Evolutionary conservation across 1,139 yeast species (phyloP), one percentile per base, ranked within the genome.

Genomic region (Hyphopichia burtonii): DNA sequence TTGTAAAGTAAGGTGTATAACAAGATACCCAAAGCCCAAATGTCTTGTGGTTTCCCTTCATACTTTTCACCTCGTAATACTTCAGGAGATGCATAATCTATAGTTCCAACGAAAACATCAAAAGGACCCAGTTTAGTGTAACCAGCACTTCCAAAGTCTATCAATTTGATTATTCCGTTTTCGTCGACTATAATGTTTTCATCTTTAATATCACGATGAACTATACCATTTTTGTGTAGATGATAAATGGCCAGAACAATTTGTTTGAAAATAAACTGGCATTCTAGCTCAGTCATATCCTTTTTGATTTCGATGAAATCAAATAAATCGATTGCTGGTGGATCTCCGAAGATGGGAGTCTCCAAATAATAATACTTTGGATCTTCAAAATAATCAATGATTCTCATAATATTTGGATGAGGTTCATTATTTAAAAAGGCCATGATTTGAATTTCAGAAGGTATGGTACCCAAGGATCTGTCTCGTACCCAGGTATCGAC

Each of bases 401-500:
- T 76, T 48, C 87, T 74, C 75, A 90, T 78, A 39, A 91, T 86
- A 59, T 89, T 90, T 7, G 91, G 93, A 61, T 93, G 98, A 1
- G 91, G 93, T 47, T 80, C 80, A 41, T 74, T 69, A 55, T 82
- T 82, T 46, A 93, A 68, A 17, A 83, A 82, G 23, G 93, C 83
- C 89, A 93, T 83, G 38, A 93, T 85, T 60, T 90, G 96, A 53
- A 93, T 93, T 61, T 93, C 99, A 15, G 93, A 83, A 0, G 99
- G 98, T 27, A 93, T 86, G 0, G 96, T 91, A 4, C 99, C 99
- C 34, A 91, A 68, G 48, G 78, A 79, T 18, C 96, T 77, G 61
- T 93, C 98, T 43, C 98, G 73, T 2, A 90, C 96, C 99, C 99
- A 93, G 0, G 98, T 89, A 61, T 93, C 99, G 8, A 93, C 97